phyloP scores from a whole-genome alignment of 352 stramenopile genomes.

The Globisporangium echinulatum region DNA sequence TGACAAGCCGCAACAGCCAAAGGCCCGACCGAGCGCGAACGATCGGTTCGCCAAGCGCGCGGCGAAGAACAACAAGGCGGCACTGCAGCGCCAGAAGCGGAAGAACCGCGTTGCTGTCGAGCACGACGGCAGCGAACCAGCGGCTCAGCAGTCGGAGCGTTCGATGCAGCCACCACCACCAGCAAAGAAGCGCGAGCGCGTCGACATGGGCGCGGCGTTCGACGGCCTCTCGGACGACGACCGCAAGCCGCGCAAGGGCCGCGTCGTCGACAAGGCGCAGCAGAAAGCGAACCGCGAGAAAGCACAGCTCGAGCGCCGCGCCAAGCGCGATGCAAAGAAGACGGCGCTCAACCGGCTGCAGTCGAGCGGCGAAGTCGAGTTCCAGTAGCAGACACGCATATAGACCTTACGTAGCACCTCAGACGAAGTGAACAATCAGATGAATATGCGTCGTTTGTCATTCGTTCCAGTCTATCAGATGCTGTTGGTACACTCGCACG shows the following conservation, averaged over 20 bases:
- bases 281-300: constrained; percentile 58
- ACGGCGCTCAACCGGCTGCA: constrained; percentile 40
- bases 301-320: constrained; percentile 35
- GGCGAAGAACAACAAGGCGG: constrained; percentile 13
- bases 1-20: constrained; percentile 4
- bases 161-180: not conserved
- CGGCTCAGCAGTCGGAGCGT: not conserved
- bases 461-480: too few relatives aligned
- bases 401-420: too few relatives aligned
- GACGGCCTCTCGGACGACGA: constrained; percentile 54
- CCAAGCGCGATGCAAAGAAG: constrained; percentile 59
- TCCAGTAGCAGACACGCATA: constrained; percentile 12
- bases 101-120: constrained; percentile 8
- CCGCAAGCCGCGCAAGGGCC: constrained; percentile 7
- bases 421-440: not conserved
- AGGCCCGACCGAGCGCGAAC: constrained; percentile 4
- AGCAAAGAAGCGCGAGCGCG: constrained; percentile 23
- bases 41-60: constrained; percentile 5
- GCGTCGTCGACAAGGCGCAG: constrained; percentile 43
- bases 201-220: constrained; percentile 76
- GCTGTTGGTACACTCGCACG: too few relatives aligned
- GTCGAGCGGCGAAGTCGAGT: constrained; percentile 36
- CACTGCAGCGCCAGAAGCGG: constrained; percentile 12
- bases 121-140: not conserved
- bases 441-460: not conserved